phyloP scores from a whole-genome alignment of 805 yeast genomes.

The Saccharomycopsis fermentans region DNA sequence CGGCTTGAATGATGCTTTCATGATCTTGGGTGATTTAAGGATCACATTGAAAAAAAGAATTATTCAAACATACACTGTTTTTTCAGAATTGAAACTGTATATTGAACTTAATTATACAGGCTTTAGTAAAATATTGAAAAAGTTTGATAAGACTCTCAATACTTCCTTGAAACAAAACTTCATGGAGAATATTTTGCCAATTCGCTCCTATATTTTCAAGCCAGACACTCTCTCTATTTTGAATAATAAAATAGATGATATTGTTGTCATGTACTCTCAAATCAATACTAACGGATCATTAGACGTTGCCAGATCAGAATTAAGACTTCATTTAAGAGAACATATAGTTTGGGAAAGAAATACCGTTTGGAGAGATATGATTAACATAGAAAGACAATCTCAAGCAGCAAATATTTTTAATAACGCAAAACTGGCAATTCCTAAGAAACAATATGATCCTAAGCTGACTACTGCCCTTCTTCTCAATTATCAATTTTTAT shows the following conservation, averaged over 20 bases:
- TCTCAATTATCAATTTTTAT: not conserved
- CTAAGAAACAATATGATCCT: conserved; percentile 1
- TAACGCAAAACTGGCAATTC: not conserved
- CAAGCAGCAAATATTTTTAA: conserved; percentile 51
- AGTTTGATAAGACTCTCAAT: conserved; percentile 76
- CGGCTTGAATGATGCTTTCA: conserved; percentile 19
- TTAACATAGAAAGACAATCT: conserved; percentile 76
- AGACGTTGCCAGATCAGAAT: conserved; percentile 37
- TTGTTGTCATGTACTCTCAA: conserved; percentile 44
- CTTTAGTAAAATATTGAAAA: conserved; percentile 79
- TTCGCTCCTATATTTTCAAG: conserved; percentile 47
- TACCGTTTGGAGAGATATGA: conserved; percentile 96
- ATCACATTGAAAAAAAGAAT: conserved; percentile 42
- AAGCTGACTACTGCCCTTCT: not conserved
- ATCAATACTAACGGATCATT: conserved; percentile 32
- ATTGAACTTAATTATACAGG: conserved; percentile 83
- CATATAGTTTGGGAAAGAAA: conserved; percentile 96
- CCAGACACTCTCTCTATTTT: conserved; percentile 37
- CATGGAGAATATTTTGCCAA: conserved; percentile 34
- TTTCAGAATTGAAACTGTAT: conserved; percentile 76
- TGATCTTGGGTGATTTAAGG: conserved; percentile 39
- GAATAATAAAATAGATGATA: conserved; percentile 42
- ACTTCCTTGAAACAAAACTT: conserved; percentile 52
- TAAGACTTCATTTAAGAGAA: conserved; percentile 53
- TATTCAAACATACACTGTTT: conserved; percentile 54